Evolutionary conservation across 2,329 filamentous ascomycete species (phyloP).

Genomic region (Lachnellula occidentalis): DNA sequence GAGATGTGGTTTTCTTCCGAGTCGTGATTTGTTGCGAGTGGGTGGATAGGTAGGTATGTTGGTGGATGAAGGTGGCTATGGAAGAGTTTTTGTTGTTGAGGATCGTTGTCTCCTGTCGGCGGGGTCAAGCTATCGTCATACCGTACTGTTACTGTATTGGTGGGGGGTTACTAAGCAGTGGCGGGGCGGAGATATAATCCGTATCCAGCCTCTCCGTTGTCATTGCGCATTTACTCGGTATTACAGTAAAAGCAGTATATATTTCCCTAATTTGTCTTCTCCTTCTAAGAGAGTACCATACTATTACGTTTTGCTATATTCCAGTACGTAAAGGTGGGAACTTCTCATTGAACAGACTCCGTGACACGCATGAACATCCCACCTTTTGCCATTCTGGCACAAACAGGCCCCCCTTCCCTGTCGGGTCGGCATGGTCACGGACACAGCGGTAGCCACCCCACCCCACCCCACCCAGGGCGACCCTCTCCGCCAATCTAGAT

Average conservation of each 20-base stretch:
- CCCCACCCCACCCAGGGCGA: no score
- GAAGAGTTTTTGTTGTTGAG: conserved; percentile 16
- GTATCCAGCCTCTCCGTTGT: not conserved
- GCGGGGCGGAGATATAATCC: no score
- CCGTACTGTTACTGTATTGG: not conserved
- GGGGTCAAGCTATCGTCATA: conserved; percentile 10
- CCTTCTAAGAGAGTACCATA: not conserved
- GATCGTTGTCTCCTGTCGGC: not conserved
- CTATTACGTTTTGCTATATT: no score
- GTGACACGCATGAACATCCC: conserved; percentile 14
- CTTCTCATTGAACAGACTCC: no score
- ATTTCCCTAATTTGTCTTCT: not conserved
- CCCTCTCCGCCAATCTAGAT: conserved; percentile 4
- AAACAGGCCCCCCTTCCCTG: conserved; percentile 1
- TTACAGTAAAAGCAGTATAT: not conserved
- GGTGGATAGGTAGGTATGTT: conserved; percentile 5
- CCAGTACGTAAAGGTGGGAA: no score
- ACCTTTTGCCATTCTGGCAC: conserved; percentile 13
- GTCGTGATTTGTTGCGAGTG: not conserved
- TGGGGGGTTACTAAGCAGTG: conserved; percentile 13
- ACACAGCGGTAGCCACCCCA: no score
- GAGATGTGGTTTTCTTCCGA: not conserved
- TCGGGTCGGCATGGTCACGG: not conserved
- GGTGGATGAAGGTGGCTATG: conserved; percentile 3
- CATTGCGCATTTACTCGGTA: no score